phyloP scores from a whole-genome alignment of 441 rosid species.

The Lepidium campestre region DNA sequence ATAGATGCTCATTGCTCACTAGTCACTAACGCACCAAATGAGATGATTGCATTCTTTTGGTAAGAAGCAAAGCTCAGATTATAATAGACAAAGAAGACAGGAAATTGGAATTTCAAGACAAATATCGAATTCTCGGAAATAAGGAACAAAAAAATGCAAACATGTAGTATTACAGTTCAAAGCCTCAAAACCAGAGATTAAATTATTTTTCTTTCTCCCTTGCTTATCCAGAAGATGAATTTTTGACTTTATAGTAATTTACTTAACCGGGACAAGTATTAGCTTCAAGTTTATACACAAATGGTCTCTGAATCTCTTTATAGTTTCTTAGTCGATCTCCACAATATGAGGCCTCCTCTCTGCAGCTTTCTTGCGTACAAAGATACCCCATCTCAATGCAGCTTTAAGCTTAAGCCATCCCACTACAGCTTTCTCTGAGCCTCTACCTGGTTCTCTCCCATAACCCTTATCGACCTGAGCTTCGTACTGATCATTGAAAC shows the following conservation, averaged over 20 bases:
- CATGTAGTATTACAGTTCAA: background rate
- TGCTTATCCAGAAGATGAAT: slow-evolving; percentile 1
- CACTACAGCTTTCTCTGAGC: slow-evolving; percentile 88
- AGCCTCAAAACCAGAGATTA: background rate
- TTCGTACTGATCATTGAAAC: slow-evolving; percentile 45
- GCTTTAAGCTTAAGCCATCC: slow-evolving; percentile 96
- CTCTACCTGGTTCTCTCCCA: slow-evolving; percentile 32
- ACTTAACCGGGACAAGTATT: background rate
- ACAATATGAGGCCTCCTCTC: slow-evolving; percentile 78
- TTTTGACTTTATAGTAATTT: background rate
- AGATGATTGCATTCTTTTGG: background rate
- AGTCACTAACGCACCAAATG: too few relatives aligned
- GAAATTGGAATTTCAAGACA: background rate
- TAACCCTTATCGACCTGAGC: slow-evolving; percentile 36
- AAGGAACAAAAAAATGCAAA: background rate
- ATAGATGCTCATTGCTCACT: too few relatives aligned
- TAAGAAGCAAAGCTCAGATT: background rate
- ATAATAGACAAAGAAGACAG: background rate
- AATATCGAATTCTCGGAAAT: background rate
- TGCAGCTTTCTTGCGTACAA: slow-evolving; percentile 83
- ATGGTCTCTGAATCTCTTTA: background rate
- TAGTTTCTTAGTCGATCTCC: slow-evolving; percentile 47
- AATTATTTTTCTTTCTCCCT: background rate
- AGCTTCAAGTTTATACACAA: background rate
- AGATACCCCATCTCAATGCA: slow-evolving; percentile 91